Conservation (phyloP, 345 rosid genomes). For the Geranium rotundifolium region DNA sequence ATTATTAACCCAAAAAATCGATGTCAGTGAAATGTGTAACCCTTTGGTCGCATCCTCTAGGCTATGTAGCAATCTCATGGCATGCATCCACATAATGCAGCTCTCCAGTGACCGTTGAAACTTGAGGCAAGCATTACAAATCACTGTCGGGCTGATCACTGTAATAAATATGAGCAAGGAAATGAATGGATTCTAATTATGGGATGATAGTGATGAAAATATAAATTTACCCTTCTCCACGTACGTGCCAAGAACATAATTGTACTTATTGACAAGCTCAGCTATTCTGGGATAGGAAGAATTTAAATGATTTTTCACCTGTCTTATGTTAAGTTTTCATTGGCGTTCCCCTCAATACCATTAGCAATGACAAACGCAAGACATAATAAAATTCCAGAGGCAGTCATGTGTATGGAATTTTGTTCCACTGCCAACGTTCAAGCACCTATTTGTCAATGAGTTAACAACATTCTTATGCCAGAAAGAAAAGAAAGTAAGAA, state of each 20-base stretch:
- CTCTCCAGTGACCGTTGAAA: slow-evolving; percentile 64
- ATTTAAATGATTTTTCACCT: slow-evolving; percentile 69
- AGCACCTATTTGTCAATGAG: too few species aligned
- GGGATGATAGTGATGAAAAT: too few species aligned
- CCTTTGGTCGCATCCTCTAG: slow-evolving; percentile 68
- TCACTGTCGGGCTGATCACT: not conserved
- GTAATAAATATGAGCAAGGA: not conserved
- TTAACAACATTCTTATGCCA: too few species aligned
- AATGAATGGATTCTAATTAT: too few species aligned
- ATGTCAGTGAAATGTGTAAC: slow-evolving; percentile 36
- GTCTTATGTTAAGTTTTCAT: slow-evolving; percentile 29
- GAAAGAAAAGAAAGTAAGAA: too few species aligned
- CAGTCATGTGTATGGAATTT: too few species aligned
- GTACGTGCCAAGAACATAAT: slow-evolving; percentile 65
- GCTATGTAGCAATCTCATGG: slow-evolving; percentile 51
- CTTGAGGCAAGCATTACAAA: slow-evolving; percentile 19
- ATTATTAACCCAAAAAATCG: too few species aligned
- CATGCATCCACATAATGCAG: slow-evolving; percentile 73
- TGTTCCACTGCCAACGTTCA: too few species aligned
- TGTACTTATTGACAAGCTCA: slow-evolving; percentile 81
- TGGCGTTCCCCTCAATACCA: not conserved
- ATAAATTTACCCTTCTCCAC: slow-evolving; percentile 89
- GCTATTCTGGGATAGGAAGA: slow-evolving; percentile 53
- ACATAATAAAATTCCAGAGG: too few species aligned
- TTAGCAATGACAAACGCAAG: not conserved